Conservation (phyloP, 1,284 basidiomycete genomes). For the Ceratobasidium sp. region DNA sequence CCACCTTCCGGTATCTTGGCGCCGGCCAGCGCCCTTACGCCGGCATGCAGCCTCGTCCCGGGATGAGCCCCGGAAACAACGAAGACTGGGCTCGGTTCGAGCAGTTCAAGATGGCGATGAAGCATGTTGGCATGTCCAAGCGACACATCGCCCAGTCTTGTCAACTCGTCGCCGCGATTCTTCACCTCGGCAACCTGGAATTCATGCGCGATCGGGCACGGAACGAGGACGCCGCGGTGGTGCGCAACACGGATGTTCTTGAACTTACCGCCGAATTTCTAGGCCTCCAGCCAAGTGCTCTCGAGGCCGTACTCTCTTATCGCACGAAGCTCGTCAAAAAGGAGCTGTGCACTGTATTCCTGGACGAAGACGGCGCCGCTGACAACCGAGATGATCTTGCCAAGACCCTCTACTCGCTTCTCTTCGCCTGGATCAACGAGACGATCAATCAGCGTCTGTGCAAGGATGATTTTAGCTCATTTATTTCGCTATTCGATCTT, state of each 20-base stretch:
- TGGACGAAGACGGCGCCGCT: slow-evolving; percentile 92
- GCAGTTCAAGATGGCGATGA: slow-evolving; percentile 93
- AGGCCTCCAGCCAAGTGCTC: slow-evolving; percentile 77
- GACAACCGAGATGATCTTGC: slow-evolving; percentile 94
- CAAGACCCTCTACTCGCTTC: slow-evolving; percentile 90
- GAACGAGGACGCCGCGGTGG: slow-evolving; percentile 89
- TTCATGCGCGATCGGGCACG: slow-evolving; percentile 85
- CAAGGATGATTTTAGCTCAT: slow-evolving; percentile 89
- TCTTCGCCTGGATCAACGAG: slow-evolving; percentile 98
- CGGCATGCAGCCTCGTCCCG: slow-evolving; percentile 57
- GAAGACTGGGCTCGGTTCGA: slow-evolving; percentile 87
- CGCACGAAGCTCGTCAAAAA: slow-evolving; percentile 92
- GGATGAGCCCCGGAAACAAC: slow-evolving; percentile 44
- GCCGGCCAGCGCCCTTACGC: slow-evolving; percentile 62
- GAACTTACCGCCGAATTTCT: slow-evolving; percentile 90
- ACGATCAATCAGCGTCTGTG: slow-evolving; percentile 94
- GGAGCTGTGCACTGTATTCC: slow-evolving; percentile 95
- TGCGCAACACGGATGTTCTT: slow-evolving; percentile 82
- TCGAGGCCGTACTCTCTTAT: slow-evolving; percentile 90
- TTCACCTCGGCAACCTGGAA: slow-evolving; percentile 95
- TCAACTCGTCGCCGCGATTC: slow-evolving; percentile 92
- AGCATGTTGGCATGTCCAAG: slow-evolving; percentile 92
- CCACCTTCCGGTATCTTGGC: slow-evolving; percentile 85
- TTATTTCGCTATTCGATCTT: slow-evolving; percentile 95
- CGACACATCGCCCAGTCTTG: slow-evolving; percentile 93